Evolutionary conservation across 75 land plant genomes (phyloP), one percentile per base, ranked within the genome.

Genomic region (Selaginella moellendorffii): DNA sequence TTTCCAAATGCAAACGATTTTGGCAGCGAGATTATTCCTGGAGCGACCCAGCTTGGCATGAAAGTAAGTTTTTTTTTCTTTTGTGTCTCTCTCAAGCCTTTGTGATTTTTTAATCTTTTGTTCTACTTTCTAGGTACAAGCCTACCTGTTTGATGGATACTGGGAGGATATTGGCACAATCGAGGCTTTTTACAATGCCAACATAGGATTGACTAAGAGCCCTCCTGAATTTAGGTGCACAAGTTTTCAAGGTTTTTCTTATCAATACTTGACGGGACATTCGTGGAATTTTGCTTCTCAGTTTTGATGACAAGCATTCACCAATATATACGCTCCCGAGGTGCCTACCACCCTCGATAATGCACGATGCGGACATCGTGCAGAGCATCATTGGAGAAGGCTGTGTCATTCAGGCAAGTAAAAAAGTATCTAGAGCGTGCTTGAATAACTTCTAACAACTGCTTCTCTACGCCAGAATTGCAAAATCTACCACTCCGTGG

Each of bases 141-240:
- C 87, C 27, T 80, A 77, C 56, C 26, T 76, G 21, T 86, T 69
- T 72, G 82, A 86, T 68, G 69, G 69, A 23, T 80, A 90, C 64
- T 90, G 96, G 96, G 96, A 86, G 30, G 90, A 83, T 36, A 80
- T 90, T 53, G 78, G 85, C 29, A 90, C 74, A 46, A 90, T 90
- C 62, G 79, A 78, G 63, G 91, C 91, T 0, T 90, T 82, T 67
- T 86, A 90, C 76, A 69, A 80, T 31, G 91, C 91, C 28, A 90
- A 90, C 62, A 53, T 90, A 67, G 87, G 76, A 10, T 72, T 72
- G 63, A 84, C 81, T 0, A 95, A 90, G 69, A 85, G 68, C 65
- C 72, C 84, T 68, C 72, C 77, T 17, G 81, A 74, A 19, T 86
- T 74, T 63, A 81, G 82, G 93, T 82, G 66, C 26, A n/a, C n/a